Evolutionary conservation across 192 early-diverging fungal species (phyloP).

Genomic region (Gaertneriomyces sp.): DNA sequence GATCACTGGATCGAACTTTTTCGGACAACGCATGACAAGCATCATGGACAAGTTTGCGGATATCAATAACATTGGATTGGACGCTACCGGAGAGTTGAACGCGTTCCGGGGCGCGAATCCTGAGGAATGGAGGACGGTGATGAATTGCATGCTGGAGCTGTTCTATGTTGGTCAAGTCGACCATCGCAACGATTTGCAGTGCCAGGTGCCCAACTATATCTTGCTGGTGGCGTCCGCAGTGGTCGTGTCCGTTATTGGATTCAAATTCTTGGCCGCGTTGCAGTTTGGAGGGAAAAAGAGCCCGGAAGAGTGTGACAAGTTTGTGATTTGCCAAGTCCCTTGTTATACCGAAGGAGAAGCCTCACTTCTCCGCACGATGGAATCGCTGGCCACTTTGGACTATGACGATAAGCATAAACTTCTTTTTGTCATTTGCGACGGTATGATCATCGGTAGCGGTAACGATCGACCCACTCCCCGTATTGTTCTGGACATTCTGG

Average conservation of each 20-base stretch:
- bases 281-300: constrained; percentile 50
- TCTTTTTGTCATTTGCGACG: constrained; percentile 93
- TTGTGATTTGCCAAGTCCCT: constrained; percentile 92
- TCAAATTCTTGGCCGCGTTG: constrained; percentile 62
- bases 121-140: constrained; percentile 16
- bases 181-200: constrained; percentile 74
- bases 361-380: constrained; percentile 85
- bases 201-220: constrained; percentile 81
- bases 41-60: constrained; percentile 15
- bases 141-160: constrained; percentile 70
- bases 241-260: constrained; percentile 75
- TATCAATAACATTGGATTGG: constrained; percentile 17
- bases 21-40: constrained; percentile 22
- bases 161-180: constrained; percentile 85
- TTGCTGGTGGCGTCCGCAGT: constrained; percentile 71
- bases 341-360: constrained; percentile 98
- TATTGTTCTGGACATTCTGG: constrained; percentile 95
- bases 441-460: constrained; percentile 90
- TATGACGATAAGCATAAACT: constrained; percentile 99
- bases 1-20: constrained; percentile 10
- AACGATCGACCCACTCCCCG: constrained; percentile 95
- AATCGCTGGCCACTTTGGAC: constrained; percentile 84
- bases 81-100: constrained; percentile 25
- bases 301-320: constrained; percentile 90
- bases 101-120: constrained; percentile 16